These are phyloP conservation scores for Omphalea diandra DNA, from an alignment of 441 rosid species.

Conservation along the genomic window DNA sequence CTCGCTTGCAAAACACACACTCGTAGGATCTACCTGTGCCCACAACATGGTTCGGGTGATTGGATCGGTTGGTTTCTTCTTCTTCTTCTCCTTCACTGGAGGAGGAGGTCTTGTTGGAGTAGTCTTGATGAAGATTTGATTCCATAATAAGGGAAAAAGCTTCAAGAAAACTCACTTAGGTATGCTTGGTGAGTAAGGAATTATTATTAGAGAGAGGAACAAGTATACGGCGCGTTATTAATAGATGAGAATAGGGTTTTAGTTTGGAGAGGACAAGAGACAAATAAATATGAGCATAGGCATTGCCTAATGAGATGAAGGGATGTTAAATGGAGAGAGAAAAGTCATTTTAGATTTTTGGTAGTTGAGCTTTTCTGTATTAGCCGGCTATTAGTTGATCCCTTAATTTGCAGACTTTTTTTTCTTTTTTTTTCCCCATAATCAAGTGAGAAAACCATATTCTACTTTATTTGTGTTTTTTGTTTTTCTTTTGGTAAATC, in stretches of 20 bases:
- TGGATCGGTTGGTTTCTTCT: conserved; percentile 39
- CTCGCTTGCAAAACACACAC: conserved; percentile 70
- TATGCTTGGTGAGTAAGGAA: conserved; percentile 16
- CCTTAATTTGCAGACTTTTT: background rate
- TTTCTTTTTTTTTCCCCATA: background rate
- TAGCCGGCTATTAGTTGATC: conserved; percentile 40
- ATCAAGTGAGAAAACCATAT: background rate
- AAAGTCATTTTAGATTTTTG: conserved; percentile 37
- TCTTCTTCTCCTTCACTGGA: conserved; percentile 30
- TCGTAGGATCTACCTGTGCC: conserved; percentile 48
- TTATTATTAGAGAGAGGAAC: background rate
- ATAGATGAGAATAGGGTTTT: too few species aligned
- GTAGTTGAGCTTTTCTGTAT: conserved; percentile 21
- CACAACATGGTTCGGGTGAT: conserved; percentile 25
- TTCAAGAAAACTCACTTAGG: background rate
- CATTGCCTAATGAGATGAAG: conserved; percentile 23
- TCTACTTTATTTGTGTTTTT: conserved; percentile 19
- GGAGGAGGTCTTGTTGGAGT: conserved; percentile 43
- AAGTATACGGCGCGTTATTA: too few species aligned
- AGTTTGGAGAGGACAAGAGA: conserved; percentile 25
- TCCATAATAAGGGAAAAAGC: conserved; percentile 31
- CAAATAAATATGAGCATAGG: conserved; percentile 33
- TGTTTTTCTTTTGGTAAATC: too few species aligned
- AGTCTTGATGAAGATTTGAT: conserved; percentile 32
- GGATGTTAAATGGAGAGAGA: conserved; percentile 24